Evolutionary conservation across 208 protist genomes (phyloP).

Genomic region (Lotmaria passim): DNA sequence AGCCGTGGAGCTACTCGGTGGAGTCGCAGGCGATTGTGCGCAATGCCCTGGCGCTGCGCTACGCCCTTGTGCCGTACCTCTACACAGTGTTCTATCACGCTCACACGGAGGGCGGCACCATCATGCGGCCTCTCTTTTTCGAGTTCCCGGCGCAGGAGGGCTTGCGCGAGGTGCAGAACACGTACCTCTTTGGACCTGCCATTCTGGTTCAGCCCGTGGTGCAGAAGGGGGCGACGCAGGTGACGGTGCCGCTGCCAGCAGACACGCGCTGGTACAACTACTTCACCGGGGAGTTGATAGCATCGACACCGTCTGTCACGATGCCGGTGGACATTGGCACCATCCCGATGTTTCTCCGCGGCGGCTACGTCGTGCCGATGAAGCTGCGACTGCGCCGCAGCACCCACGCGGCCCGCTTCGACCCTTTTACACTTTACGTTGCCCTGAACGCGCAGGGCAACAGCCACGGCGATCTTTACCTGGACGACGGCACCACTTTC

Average conservation of each 20-base stretch:
- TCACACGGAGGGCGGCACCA: conserved; percentile 76
- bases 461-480: conserved; percentile 74
- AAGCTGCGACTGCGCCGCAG: conserved; percentile 92
- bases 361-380: conserved; percentile 92
- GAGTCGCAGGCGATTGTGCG: conserved; percentile 69
- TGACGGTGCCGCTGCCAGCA: conserved; percentile 82
- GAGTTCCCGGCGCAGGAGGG: conserved; percentile 92
- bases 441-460: conserved; percentile 76
- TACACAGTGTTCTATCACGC: conserved; percentile 97
- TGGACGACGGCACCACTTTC: conserved; percentile 79
- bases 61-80: conserved; percentile 95
- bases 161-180: conserved; percentile 88
- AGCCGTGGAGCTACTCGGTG: conserved; percentile 97
- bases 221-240: conserved; percentile 41
- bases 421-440: conserved; percentile 95
- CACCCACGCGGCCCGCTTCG: conserved; percentile 73
- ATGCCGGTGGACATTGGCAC: conserved; percentile 70
- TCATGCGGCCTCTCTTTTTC: conserved; percentile 95
- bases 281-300: conserved; percentile 43
- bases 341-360: conserved; percentile 95
- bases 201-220: conserved; percentile 93
- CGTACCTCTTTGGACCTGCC: conserved; percentile 89
- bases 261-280: conserved; percentile 80
- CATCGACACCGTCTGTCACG: background rate
- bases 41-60: conserved; percentile 85